Evolutionary conservation across 805 yeast species (phyloP).

Genomic region (Starmerella lactis-condensi): DNA sequence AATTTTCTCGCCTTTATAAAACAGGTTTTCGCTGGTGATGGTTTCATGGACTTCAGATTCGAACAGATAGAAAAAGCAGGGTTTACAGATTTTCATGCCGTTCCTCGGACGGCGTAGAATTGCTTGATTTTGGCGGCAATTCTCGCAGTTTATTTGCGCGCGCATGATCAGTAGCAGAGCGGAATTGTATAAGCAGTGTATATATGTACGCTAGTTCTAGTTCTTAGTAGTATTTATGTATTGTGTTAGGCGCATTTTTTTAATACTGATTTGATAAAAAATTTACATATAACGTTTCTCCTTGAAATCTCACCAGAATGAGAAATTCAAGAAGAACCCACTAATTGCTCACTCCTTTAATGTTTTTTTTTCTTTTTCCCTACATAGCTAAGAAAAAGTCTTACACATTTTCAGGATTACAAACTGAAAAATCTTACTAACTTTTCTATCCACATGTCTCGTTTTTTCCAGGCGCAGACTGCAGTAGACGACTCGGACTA

Average conservation of each 20-base stretch:
- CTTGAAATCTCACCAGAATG: no score
- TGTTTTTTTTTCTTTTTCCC: background rate
- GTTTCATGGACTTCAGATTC: conserved; percentile 94
- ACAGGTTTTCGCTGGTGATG: conserved; percentile 48
- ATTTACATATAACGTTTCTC: no score
- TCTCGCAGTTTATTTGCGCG: conserved; percentile 36
- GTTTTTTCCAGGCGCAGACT: conserved; percentile 52
- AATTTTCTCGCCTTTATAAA: conserved; percentile 63
- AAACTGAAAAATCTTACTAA: conserved; percentile 12
- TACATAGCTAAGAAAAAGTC: background rate
- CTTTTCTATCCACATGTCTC: conserved; percentile 55
- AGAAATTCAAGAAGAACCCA: no score
- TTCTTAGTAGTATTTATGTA: no score
- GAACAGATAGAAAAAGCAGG: conserved; percentile 74
- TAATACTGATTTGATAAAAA: no score
- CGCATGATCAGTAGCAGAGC: no score
- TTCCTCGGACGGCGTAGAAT: conserved; percentile 85
- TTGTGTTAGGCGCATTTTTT: no score
- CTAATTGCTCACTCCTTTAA: background rate
- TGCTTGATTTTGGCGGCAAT: conserved; percentile 68
- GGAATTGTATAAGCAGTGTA: no score
- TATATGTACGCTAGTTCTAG: no score
- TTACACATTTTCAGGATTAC: no score
- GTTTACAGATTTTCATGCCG: conserved; percentile 71
- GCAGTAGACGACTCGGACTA: conserved; percentile 35